phyloP scores from a whole-genome alignment of 305 asterid species.

The Solanum hybrid region DNA sequence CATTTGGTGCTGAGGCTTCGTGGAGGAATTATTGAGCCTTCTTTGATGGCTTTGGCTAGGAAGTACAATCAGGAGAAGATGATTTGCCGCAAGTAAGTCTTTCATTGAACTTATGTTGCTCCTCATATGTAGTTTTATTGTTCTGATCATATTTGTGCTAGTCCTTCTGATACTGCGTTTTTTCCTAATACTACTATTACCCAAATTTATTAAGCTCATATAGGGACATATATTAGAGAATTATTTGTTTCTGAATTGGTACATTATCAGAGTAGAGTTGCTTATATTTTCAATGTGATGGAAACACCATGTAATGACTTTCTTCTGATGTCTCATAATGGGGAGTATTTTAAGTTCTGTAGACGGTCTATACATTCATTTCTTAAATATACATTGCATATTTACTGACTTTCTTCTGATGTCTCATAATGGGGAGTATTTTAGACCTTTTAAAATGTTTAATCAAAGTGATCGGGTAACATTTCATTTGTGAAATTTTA shows the following conservation, averaged over 20 bases:
- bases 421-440: neutral
- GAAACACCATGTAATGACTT: neutral
- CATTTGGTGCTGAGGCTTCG: slow-evolving; percentile 32
- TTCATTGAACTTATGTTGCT: neutral
- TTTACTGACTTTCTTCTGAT: neutral
- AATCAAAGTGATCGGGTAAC: neutral
- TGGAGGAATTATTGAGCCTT: slow-evolving; percentile 27
- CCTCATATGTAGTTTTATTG: neutral
- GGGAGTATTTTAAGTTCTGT: too few relatives aligned
- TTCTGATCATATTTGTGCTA: neutral
- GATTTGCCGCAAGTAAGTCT: slow-evolving; percentile 31
- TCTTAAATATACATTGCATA: neutral
- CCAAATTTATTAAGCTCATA: neutral
- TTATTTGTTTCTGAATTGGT: too few relatives aligned
- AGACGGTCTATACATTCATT: neutral
- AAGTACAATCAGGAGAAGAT: slow-evolving; percentile 25
- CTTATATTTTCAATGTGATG: neutral
- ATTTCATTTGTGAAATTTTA: neutral
- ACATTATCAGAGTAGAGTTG: neutral
- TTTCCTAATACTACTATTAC: neutral
- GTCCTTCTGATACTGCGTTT: neutral
- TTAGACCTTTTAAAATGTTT: neutral
- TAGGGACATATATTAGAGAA: neutral
- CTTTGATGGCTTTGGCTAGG: slow-evolving; percentile 25
- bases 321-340: too few relatives aligned